A percentile compares a stretch with the other conserved stretches of the same genome.
phyloP scores from a whole-genome alignment of 768 basidiomycete species.

The Mycena galericulata region DNA sequence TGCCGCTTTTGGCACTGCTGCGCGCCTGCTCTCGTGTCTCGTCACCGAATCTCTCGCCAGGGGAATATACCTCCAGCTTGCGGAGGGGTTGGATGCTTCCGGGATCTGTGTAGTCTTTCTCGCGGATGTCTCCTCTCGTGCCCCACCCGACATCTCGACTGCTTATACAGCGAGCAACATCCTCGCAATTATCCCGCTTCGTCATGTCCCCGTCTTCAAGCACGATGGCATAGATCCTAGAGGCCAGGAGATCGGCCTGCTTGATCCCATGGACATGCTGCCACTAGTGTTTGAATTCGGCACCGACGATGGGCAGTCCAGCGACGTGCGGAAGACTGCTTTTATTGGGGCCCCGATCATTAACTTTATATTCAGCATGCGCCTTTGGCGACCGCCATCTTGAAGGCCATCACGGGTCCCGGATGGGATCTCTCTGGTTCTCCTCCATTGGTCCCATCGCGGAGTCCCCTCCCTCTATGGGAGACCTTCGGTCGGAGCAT shows the following conservation, averaged over 20 bases:
- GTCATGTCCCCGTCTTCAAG: slow-evolving; percentile 60
- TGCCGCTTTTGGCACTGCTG: slow-evolving; percentile 60
- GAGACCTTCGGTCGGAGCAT: slow-evolving; percentile 52
- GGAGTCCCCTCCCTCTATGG: slow-evolving; percentile 58
- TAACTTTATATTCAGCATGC: slow-evolving; percentile 44
- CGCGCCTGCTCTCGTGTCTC: slow-evolving; percentile 67
- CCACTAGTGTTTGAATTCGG: slow-evolving; percentile 53
- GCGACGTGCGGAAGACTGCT: slow-evolving; percentile 23
- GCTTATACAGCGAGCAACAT: slow-evolving; percentile 50
- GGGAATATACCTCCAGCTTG: slow-evolving; percentile 59
- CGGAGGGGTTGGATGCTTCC: slow-evolving; percentile 42
- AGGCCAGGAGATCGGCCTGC: slow-evolving; percentile 57
- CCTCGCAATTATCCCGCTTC: slow-evolving; percentile 61
- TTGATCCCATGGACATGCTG: slow-evolving; percentile 69
- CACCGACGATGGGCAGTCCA: slow-evolving; percentile 2
- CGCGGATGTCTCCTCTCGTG: slow-evolving; percentile 41
- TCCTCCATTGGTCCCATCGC: slow-evolving; percentile 41
- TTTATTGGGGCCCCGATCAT: neutral
- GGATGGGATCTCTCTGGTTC: slow-evolving; percentile 43
- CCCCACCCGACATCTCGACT: slow-evolving; percentile 31
- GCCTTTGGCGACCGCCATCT: slow-evolving; percentile 41
- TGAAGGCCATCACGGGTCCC: slow-evolving; percentile 40
- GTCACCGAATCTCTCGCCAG: slow-evolving; percentile 67
- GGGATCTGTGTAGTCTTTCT: slow-evolving; percentile 58
- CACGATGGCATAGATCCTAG: slow-evolving; percentile 44